Evolutionary conservation across 805 yeast genomes (phyloP), one percentile per base, ranked within the genome.

Genomic region (Kuraishia piskuri): DNA sequence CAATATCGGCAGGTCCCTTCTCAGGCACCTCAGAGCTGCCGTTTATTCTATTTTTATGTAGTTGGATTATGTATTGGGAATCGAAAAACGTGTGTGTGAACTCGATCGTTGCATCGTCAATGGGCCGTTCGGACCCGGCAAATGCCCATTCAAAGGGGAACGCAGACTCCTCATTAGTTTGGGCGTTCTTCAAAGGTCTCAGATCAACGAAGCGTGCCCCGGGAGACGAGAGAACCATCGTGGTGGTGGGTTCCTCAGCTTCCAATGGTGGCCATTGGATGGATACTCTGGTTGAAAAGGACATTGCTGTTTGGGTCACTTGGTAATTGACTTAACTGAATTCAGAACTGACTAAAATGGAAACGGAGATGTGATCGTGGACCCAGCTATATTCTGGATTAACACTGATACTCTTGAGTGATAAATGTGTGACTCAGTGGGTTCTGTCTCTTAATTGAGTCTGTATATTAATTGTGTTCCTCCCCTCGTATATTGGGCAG

Each of bases 91-190:
- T 68, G 57, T 75, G 77, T 26, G 68, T 61, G 59, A 78, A 79
- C 57, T 67, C 64, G 12, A 75, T 63, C 50, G 61, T 64, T 47
- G 62, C 64, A 10, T 71, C 72, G 5, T 64, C 68, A 37, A 74
- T 59, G 2, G 66, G 64, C 17, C 67, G 66, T 51, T 79, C 80
- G 1, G 62, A 63, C 2, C 88, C 88, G 3, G 77, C 75, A 64
- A 80, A 77, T 1, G 75, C 79, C 84, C 86, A 79, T 59, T 83
- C 82, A 57, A 80, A 80, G 22, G 78, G 78, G 58, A 73, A 74
- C n/a, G 56, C 58, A 19, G 59, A 59, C 49, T 64, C 69, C 4
- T 60, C 58, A 1, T 59, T 59, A 2, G 61, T 59, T 5, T 51
- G 26, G 25, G 68, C 65, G n/a, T 58, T 58, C 49, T 62, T 61